Conservation (phyloP, 768 basidiomycete genomes). For the Termitomyces sp. region DNA sequence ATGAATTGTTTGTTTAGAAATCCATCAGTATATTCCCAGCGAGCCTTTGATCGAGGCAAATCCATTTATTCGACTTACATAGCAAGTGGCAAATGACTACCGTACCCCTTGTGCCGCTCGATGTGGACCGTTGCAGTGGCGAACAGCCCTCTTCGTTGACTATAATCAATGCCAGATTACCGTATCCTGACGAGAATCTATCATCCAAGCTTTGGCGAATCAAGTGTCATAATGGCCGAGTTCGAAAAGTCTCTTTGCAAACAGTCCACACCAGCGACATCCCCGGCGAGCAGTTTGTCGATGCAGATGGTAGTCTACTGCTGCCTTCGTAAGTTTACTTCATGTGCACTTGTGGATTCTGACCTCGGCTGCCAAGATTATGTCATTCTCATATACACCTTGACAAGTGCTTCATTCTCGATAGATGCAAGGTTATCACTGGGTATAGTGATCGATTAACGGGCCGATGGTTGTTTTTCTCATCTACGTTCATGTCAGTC, state of each 20-base stretch:
- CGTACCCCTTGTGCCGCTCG: not conserved
- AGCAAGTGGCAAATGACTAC: conserved; percentile 1
- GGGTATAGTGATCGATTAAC: conserved; percentile 38
- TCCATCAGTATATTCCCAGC: not conserved
- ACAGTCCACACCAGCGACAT: not conserved
- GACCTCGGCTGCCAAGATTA: conserved; percentile 26
- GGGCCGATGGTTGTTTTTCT: not conserved
- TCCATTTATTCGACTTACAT: not conserved
- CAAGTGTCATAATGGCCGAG: conserved; percentile 25
- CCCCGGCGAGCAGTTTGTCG: conserved; percentile 12
- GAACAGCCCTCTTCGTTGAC: conserved; percentile 1
- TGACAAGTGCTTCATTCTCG: conserved; percentile 67
- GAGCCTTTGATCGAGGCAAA: not conserved
- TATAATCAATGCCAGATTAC: conserved; percentile 27
- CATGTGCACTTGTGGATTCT: not conserved
- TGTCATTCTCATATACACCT: conserved; percentile 67
- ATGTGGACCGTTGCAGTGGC: conserved; percentile 3
- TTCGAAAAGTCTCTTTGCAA: conserved; percentile 21
- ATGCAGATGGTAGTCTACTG: conserved; percentile 30
- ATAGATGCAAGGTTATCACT: conserved; percentile 47
- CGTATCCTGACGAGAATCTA: conserved; percentile 23
- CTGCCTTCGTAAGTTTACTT: conserved; percentile 32
- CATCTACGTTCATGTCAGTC: conserved; percentile 28
- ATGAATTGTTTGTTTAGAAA: not conserved
- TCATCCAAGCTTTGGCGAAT: conserved; percentile 29